phyloP scores from a whole-genome alignment of 1,284 basidiomycete genomes.

The Tylopilus sp. region DNA sequence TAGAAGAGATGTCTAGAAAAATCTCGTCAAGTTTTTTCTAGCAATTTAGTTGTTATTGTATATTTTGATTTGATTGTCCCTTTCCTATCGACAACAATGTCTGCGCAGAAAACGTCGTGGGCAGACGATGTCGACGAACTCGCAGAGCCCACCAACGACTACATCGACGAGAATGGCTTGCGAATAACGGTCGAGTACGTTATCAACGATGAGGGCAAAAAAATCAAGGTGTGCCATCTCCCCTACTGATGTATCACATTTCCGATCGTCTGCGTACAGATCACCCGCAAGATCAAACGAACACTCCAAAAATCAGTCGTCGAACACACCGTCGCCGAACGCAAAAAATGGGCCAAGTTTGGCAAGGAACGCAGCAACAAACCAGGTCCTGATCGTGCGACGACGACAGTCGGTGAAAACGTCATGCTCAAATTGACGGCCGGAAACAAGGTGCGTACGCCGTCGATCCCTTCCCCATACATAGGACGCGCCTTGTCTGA shows the following conservation, averaged over 20 bases:
- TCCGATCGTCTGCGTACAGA: slow-evolving; percentile 54
- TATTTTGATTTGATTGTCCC: slow-evolving; percentile 30
- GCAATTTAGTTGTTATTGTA: slow-evolving; percentile 16
- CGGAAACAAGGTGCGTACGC: slow-evolving; percentile 79
- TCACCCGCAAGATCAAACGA: slow-evolving; percentile 89
- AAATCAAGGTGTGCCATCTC: slow-evolving; percentile 80
- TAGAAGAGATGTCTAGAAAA: background rate
- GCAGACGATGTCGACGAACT: slow-evolving; percentile 86
- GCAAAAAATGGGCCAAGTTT: slow-evolving; percentile 96
- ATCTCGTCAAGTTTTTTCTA: background rate
- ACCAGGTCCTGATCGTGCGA: slow-evolving; percentile 92
- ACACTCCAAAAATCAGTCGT: slow-evolving; percentile 94
- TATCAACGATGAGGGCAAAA: slow-evolving; percentile 93
- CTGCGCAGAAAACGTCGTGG: slow-evolving; percentile 76
- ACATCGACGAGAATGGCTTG: slow-evolving; percentile 90
- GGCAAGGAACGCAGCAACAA: slow-evolving; percentile 92
- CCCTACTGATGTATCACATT: background rate
- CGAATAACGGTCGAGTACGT: slow-evolving; percentile 88
- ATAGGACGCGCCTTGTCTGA: background rate
- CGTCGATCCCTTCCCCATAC: background rate
- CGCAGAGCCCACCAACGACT: slow-evolving; percentile 70
- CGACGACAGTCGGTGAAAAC: slow-evolving; percentile 96
- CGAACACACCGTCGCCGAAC: slow-evolving; percentile 93
- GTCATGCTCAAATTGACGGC: slow-evolving; percentile 88
- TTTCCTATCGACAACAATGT: slow-evolving; percentile 30